A percentile compares a stretch with the other conserved stretches of the same genome.
phyloP scores from a whole-genome alignment of 2,329 filamentous ascomycete genomes.

The Bipolaris victoriae region DNA sequence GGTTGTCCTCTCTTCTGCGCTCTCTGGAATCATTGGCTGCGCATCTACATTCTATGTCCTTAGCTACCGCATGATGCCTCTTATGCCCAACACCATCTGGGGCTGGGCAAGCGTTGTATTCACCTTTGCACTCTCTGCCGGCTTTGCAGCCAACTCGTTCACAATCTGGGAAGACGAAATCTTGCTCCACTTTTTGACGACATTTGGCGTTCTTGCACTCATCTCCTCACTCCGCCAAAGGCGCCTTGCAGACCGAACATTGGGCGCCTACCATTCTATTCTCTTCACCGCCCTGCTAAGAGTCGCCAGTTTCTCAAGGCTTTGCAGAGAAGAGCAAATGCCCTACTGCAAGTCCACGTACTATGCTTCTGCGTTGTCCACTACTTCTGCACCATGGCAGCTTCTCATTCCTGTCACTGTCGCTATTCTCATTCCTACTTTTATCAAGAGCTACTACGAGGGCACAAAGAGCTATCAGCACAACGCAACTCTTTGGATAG shows the following conservation, averaged over 20 bases:
- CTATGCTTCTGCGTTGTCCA: constrained; percentile 89
- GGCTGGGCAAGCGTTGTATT: constrained; percentile 84
- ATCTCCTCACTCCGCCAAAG: constrained; percentile 77
- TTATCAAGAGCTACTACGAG: constrained; percentile 79
- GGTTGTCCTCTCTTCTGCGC: constrained; percentile 50
- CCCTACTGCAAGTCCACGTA: constrained; percentile 95
- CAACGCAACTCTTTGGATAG: constrained; percentile 83
- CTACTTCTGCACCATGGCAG: constrained; percentile 92
- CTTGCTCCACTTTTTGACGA: constrained; percentile 85
- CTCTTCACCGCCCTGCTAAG: constrained; percentile 81
- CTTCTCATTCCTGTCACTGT: constrained; percentile 78
- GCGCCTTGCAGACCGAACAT: constrained; percentile 68
- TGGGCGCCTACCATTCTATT: constrained; percentile 84
- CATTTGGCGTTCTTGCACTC: constrained; percentile 79
- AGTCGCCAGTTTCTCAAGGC: constrained; percentile 82
- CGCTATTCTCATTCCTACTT: constrained; percentile 71
- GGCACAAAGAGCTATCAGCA: constrained; percentile 89
- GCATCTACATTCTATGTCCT: constrained; percentile 51
- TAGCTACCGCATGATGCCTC: constrained; percentile 52
- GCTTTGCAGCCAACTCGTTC: constrained; percentile 97
- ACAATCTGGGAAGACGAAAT: constrained; percentile 99
- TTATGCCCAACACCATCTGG: constrained; percentile 80
- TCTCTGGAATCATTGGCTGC: constrained; percentile 50
- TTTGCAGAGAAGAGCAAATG: constrained; percentile 98
- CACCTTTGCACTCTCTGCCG: constrained; percentile 84